phyloP scores from a whole-genome alignment of 169 alveolate species.

The Eimeria zaria region DNA sequence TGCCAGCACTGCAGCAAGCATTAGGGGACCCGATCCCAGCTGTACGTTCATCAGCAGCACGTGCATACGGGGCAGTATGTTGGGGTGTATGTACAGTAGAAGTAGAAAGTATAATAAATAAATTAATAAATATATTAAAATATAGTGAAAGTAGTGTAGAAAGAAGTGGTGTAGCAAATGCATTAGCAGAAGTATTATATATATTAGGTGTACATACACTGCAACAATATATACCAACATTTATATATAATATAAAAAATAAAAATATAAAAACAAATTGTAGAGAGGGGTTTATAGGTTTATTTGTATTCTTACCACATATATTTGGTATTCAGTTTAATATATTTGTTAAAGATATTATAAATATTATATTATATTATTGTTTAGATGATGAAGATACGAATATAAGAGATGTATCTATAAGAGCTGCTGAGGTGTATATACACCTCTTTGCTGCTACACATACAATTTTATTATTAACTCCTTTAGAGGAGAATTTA shows the following conservation, averaged over 20 bases:
- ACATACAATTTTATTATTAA: constrained; percentile 89
- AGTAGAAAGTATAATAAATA: constrained; percentile 45
- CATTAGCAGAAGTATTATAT: constrained; percentile 84
- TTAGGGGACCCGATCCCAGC: constrained; percentile 88
- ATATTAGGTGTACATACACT: constrained; percentile 66
- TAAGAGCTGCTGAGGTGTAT: constrained; percentile 87
- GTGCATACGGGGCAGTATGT: constrained; percentile 87
- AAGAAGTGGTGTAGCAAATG: constrained; percentile 88
- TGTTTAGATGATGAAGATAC: constrained; percentile 87
- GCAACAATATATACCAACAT: constrained; percentile 50
- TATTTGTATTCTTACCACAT: constrained; percentile 89
- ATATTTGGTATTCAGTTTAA: constrained; percentile 85
- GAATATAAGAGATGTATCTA: constrained; percentile 88
- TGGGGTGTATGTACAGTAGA: constrained; percentile 70
- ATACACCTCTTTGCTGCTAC: constrained; percentile 89
- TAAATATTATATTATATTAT: constrained; percentile 85
- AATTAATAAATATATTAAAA: constrained; percentile 52
- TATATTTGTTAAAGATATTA: constrained; percentile 85
- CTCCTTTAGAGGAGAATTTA: constrained; percentile 89
- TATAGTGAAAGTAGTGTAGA: constrained; percentile 83
- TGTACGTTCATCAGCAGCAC: constrained; percentile 88
- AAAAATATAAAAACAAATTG: constrained; percentile 43
- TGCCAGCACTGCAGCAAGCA: constrained; percentile 85
- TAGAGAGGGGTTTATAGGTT: constrained; percentile 90
- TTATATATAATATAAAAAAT: constrained; percentile 48